Evolutionary conservation across 2,329 filamentous ascomycete genomes (phyloP).

Genomic region (Sphaerulina musiva): DNA sequence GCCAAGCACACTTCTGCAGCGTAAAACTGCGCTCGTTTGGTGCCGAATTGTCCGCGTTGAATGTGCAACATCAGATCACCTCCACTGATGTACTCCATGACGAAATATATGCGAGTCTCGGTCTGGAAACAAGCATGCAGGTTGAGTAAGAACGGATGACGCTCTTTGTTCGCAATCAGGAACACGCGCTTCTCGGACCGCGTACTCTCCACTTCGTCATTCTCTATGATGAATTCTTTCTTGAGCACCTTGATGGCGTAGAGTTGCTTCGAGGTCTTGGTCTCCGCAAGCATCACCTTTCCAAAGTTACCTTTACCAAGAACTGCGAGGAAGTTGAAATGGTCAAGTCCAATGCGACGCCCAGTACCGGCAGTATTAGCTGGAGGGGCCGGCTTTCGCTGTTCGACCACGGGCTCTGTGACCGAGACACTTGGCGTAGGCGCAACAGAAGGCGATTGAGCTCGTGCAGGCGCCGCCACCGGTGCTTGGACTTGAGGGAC

Average conservation of each 20-base stretch:
- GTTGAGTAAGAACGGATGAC: constrained; percentile 90
- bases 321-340: constrained; percentile 98
- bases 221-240: constrained; percentile 99
- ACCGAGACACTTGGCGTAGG: constrained; percentile 27
- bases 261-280: constrained; percentile 81
- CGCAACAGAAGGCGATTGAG: constrained; percentile 31
- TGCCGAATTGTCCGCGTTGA: constrained; percentile 90
- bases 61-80: constrained; percentile 99
- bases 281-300: constrained; percentile 98
- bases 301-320: constrained; percentile 98
- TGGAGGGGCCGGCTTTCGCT: constrained; percentile 58
- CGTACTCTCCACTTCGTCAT: constrained; percentile 97
- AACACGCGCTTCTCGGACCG: constrained; percentile 97
- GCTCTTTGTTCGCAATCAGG: constrained; percentile 91
- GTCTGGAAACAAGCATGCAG: constrained; percentile 98
- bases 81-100: constrained; percentile 99
- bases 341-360: constrained; percentile 84
- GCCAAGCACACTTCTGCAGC: constrained; percentile 95
- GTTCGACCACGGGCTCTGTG: constrained; percentile 29
- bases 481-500: constrained; percentile 38
- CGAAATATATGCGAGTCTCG: constrained; percentile 95
- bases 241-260: constrained; percentile 99
- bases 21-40: constrained; percentile 95
- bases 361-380: constrained; percentile 65
- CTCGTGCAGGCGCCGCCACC: constrained; percentile 37